Evolutionary conservation across 1,139 yeast species (phyloP), one percentile per base, ranked within the genome.

Genomic region (Debaryomyces sp.): DNA sequence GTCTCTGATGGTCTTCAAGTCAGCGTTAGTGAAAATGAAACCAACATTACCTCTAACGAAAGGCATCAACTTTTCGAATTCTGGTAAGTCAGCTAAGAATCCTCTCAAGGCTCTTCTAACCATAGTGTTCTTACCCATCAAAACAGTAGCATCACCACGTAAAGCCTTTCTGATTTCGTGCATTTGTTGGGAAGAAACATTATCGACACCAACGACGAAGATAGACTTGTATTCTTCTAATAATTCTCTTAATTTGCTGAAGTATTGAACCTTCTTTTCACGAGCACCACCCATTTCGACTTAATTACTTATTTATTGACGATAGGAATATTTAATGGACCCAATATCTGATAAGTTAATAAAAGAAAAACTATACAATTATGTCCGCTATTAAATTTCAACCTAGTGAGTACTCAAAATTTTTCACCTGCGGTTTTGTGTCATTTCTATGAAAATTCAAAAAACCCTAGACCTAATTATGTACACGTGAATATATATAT

Each of bases 71-170:
- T 88, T 91, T 84, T 94, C 99, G 73, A 75, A 89, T 70, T 94
- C 97, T 74, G 99, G 97, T 80, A 90, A 84, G 75, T 92, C 98
- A 68, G 87, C 50, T 66, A 92, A 75, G 87, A 90, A 90, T 67
- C 91, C 96, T 82, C 98, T 91, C 84, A 94, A 81, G 73, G 99
- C 99, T 84, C 99, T 92, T 85, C 99, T 91, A 65, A 95, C 97
- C 98, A 95, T 92, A 85, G 99, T 95, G 97, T 94, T 94, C 89
- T 94, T 94, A 85, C 99, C 99, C 98, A 95, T 94, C 73, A 94
- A 83, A 62, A 95, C 92, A 63, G 88, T 94, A 69, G 94, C 99
- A 54, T 85, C 87, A 62, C 91, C 90, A 83, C 99, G 91, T 70
- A 95, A 87, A 61, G 90, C 80, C 85, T 88, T 91, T 87, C 99